These are phyloP conservation scores for Uronychia binucleata DNA, from an alignment of 73 alveolate species.

Conservation along the genomic window DNA sequence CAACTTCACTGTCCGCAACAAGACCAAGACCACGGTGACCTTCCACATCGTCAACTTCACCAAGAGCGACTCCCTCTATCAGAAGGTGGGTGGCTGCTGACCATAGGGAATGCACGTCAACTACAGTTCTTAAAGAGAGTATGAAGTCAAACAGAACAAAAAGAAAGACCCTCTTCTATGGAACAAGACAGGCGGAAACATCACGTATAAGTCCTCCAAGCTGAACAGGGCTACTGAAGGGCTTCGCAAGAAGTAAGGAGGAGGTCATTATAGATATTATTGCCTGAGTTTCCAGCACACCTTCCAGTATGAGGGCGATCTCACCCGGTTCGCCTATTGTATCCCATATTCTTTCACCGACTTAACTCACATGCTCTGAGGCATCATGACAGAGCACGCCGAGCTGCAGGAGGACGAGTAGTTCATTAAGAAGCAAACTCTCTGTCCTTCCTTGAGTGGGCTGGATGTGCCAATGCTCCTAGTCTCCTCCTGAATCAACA, in stretches of 20 bases:
- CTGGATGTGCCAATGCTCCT: conserved; percentile 65
- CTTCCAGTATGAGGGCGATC: conserved; percentile 15
- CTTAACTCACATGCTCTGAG: conserved; percentile 3
- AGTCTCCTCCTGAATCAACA: conserved; percentile 28
- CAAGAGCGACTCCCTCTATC: conserved; percentile 31
- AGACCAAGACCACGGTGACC: conserved; percentile 58
- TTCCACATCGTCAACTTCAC: conserved; percentile 82
- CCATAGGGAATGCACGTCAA: conserved; percentile 50
- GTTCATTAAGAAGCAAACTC: conserved; percentile 23
- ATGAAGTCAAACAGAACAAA: background rate
- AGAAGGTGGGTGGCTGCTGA: conserved; percentile 21
- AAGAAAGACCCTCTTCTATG: background rate
- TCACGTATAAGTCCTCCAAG: background rate
- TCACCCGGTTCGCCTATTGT: conserved; percentile 14
- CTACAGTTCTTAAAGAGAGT: background rate
- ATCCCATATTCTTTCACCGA: conserved; percentile 22
- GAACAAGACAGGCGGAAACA: background rate
- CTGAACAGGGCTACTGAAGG: background rate
- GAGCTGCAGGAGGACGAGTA: conserved; percentile 59
- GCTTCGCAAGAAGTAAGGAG: background rate
- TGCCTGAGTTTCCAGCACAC: conserved; percentile 11
- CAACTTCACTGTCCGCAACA: conserved; percentile 54
- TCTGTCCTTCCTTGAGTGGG: conserved; percentile 67
- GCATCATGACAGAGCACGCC: conserved; percentile 30
- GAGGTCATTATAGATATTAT: background rate